Evolutionary conservation across 768 basidiomycete species (phyloP).

Genomic region (Rhizopogon sp.): DNA sequence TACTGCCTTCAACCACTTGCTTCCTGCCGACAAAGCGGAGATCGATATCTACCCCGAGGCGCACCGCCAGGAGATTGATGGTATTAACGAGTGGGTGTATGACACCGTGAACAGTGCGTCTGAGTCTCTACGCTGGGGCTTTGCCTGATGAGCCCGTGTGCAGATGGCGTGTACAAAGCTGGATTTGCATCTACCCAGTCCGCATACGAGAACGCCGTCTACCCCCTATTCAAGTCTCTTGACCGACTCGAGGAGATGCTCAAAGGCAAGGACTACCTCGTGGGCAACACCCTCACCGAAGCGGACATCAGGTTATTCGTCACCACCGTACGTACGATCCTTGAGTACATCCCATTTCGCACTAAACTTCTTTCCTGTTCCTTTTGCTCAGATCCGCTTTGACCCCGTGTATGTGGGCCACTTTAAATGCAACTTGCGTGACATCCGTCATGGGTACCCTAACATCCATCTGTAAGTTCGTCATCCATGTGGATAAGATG

Average conservation of each 20-base stretch:
- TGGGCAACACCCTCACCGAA: constrained; percentile 81
- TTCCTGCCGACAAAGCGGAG: constrained; percentile 60
- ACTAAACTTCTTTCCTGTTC: not conserved
- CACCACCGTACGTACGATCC: constrained; percentile 62
- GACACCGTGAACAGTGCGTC: constrained; percentile 74
- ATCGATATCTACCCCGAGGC: constrained; percentile 77
- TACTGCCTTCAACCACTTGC: constrained; percentile 67
- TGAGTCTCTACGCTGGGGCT: not conserved
- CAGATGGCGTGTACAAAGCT: constrained; percentile 79
- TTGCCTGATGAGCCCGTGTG: not conserved
- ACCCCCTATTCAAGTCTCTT: constrained; percentile 69
- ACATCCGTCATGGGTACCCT: constrained; percentile 85
- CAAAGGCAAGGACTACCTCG: constrained; percentile 73
- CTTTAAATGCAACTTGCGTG: constrained; percentile 91
- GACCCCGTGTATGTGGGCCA: constrained; percentile 87
- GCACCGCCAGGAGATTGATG: constrained; percentile 73
- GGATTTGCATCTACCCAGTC: constrained; percentile 82
- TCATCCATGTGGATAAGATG: not conserved
- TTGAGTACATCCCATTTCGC: not conserved
- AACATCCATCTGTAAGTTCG: constrained; percentile 52
- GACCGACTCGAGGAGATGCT: constrained; percentile 79
- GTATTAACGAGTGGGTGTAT: constrained; percentile 83
- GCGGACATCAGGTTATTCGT: constrained; percentile 86
- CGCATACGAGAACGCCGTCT: constrained; percentile 78
- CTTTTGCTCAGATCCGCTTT: constrained; percentile 61